phyloP scores from a whole-genome alignment of 306 rosid species.

The Parietaria judaica region DNA sequence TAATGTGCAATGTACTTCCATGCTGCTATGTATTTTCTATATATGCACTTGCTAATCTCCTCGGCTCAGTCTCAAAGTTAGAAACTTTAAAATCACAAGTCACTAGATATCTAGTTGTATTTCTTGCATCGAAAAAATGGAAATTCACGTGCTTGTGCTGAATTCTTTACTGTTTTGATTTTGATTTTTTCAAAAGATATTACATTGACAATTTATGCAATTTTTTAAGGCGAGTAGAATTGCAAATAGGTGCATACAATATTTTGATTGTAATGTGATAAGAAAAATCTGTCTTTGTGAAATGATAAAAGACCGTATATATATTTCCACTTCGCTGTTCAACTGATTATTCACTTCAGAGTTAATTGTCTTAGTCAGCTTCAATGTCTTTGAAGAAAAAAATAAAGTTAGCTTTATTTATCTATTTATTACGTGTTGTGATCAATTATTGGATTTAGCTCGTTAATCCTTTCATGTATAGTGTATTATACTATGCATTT shows the following conservation, averaged over 20 bases:
- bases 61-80: neutral
- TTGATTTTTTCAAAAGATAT: neutral
- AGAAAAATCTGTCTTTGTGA: neutral
- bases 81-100: neutral
- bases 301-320: too few relatives aligned
- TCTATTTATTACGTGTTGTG: too few relatives aligned
- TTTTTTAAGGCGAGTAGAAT: neutral
- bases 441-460: too few relatives aligned
- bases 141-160: neutral
- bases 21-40: neutral
- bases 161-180: neutral
- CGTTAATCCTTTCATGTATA: too few relatives aligned
- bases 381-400: too few relatives aligned
- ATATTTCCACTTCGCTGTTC: too few relatives aligned
- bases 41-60: neutral
- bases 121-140: neutral
- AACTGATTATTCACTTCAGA: too few relatives aligned
- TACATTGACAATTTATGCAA: neutral
- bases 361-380: too few relatives aligned
- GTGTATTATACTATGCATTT: too few relatives aligned
- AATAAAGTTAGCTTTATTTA: too few relatives aligned
- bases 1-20: neutral
- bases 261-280: neutral
- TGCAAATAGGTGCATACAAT: neutral
- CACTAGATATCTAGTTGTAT: too few relatives aligned